phyloP scores from a whole-genome alignment of 2,329 filamentous ascomycete genomes.

The Aureobasidium mangrovei region DNA sequence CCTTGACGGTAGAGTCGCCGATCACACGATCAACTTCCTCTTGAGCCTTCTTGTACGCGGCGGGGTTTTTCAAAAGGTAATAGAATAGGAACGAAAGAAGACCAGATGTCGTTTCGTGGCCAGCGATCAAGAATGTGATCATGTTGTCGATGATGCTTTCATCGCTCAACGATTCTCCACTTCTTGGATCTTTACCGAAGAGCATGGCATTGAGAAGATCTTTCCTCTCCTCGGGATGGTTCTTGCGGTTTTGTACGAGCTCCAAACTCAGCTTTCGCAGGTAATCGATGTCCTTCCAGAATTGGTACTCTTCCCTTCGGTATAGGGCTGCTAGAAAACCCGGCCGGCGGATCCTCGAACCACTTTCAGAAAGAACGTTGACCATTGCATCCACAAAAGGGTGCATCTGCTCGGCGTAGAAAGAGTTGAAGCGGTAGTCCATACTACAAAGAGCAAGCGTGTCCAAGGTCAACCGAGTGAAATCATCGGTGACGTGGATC shows the following conservation, averaged over 20 bases:
- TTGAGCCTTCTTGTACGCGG: conserved; percentile 51
- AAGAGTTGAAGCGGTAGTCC: conserved; percentile 66
- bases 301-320: conserved; percentile 37
- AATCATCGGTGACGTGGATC: conserved; percentile 57
- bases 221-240: conserved; percentile 46
- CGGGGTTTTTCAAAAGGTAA: conserved; percentile 55
- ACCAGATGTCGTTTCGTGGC: conserved; percentile 63
- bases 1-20: conserved; percentile 47
- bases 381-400: conserved; percentile 63
- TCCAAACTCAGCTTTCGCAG: conserved; percentile 49
- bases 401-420: conserved; percentile 59
- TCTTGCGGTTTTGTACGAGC: conserved; percentile 51
- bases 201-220: conserved; percentile 66
- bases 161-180: conserved; percentile 55
- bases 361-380: conserved; percentile 51
- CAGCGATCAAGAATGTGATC: conserved; percentile 59
- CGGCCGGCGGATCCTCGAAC: conserved; percentile 42
- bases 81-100: conserved; percentile 58
- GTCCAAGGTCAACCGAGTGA: conserved; percentile 64
- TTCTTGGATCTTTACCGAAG: conserved; percentile 56
- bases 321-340: conserved; percentile 37
- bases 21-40: conserved; percentile 59
- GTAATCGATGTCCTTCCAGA: conserved; percentile 45
- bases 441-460: conserved; percentile 64
- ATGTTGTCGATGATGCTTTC: conserved; percentile 59